Evolutionary conservation across 2,329 filamentous ascomycete genomes (phyloP), one percentile per base, ranked within the genome.

Genomic region (Drechslerella stenobrocha): DNA sequence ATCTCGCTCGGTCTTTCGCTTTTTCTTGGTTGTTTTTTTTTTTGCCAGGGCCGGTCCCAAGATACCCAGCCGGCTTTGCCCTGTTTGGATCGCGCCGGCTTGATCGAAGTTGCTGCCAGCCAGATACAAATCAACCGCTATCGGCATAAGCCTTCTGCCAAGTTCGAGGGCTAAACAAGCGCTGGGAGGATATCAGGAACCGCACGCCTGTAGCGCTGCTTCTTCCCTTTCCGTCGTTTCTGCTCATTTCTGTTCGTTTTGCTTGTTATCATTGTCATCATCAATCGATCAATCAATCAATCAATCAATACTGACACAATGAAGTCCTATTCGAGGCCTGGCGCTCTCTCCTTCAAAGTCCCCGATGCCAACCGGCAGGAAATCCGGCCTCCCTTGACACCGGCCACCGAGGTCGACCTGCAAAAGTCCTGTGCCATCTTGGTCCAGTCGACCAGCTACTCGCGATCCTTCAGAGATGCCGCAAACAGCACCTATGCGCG

Each of bases 341-440:
- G 50, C 9, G 63, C 51, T 23, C 50, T 67, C 7, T 60, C 63
- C 13, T 67, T 67, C 50, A 67, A 67, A 46, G 24, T 60, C 18
- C 55, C 34, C 13, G 40, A 60, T 22, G 42, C 51, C 15, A 50
- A 48, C 28, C 55, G 45, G 40, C 42, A 67, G 20, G 55, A 67
- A 35, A 55, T 67, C 7, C 50, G 55, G 11, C 63, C 63, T 2
- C 63, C 63, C 6, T 44, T 67, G 22, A 67, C 63, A 9, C 63
- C 63, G 7, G 55, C 63, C n/a, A 67, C 63, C 1, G 63, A 67
- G 34, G 63, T 67, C 3, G 63, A 67, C 18, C 40, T 67, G 2
- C 63, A 67, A 26, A 67, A 67, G 28, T 67, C 63, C 18, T 67
- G 63, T 30, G 63, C 63, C 2, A 67, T 52, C 44, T 37, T 67